Evolutionary conservation across 139 green algal species (phyloP), one percentile per base, ranked within the genome.

Genomic region (Tetraselmis chui): DNA sequence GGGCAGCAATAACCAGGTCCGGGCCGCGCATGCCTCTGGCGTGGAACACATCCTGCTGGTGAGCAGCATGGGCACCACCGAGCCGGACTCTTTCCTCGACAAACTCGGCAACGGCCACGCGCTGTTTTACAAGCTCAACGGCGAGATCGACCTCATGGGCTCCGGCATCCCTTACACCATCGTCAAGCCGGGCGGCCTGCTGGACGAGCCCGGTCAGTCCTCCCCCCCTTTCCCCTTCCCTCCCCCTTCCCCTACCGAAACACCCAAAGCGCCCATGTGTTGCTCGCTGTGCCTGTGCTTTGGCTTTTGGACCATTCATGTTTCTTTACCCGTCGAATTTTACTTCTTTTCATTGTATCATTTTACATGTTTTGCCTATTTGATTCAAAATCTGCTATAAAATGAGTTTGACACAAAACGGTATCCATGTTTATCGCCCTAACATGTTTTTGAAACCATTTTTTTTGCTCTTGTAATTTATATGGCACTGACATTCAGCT

Each of bases 41-140:
- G 28, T 80, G 27, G 29, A 80, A 2, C 77, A 80, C 77, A 29
- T 80, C 77, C 24, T 80, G 27, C 28, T 80, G 28, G 32, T 80
- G 29, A 59, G 28, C 28, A 28, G 2, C 27, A 80, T 80, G 77
- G 77, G 77, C 28, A 32, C 29, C 24, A 80, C 77, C 29, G 28
- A 80, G 27, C 27, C 28, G 2, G 77, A 80, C 77, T 32, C 31
- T 29, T 80, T 80, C 32, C 29, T 80, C 28, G 32, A 80, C 77
- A 80, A 31, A 18, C 31, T 80, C 28, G 77, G 77, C 77, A 58
- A 80, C 77, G 77, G 77, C 28, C 28, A 32, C 2, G 32, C 32
- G 2, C 28, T 80, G 77, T 32, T 80, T 18, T 80, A 32, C 29
- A 80, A 80, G 77, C 31, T 31, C 29, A 80, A 80, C 23, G 77